Conservation (phyloP, 2,329 filamentous ascomycete species). For the Penicillium sp. region DNA sequence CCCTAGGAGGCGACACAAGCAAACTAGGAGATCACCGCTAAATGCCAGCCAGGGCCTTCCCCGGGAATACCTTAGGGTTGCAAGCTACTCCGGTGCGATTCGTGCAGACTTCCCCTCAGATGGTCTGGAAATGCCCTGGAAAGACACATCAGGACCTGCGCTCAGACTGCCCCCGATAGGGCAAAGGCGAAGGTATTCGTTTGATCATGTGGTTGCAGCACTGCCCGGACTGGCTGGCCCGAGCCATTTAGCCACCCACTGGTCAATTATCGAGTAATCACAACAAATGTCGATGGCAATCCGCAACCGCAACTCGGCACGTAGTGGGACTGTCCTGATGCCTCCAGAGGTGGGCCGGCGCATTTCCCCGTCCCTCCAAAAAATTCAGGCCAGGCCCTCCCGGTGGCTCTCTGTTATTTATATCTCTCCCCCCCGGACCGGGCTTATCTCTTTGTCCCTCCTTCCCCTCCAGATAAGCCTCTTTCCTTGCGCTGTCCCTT, state of each 20-base stretch:
- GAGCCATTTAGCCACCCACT: constrained; percentile 13
- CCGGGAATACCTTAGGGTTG: not conserved
- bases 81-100: too few relatives aligned
- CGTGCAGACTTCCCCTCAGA: too few relatives aligned
- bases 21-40: not conserved
- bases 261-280: constrained; percentile 24
- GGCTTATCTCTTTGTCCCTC: constrained; percentile 6
- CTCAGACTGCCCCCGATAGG: constrained; percentile 18
- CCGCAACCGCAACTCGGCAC: constrained; percentile 8
- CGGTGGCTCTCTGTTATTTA: constrained; percentile 17
- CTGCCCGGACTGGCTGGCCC: constrained; percentile 10
- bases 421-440: constrained; percentile 13
- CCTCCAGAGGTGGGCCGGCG: constrained; percentile 15
- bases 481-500: constrained; percentile 17
- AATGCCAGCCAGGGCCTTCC: not conserved
- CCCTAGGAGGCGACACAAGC: not conserved
- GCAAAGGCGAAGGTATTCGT: constrained; percentile 31
- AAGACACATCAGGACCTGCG: not conserved
- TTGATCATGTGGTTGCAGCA: constrained; percentile 5
- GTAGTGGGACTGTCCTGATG: constrained; percentile 5
- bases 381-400: too few relatives aligned
- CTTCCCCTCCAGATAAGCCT: constrained; percentile 17
- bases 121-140: too few relatives aligned
- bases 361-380: constrained; percentile 1
- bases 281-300: constrained; percentile 6